Evolutionary conservation across 2,329 filamentous ascomycete species (phyloP).

Genomic region (Plectosphaerella cucumerina): DNA sequence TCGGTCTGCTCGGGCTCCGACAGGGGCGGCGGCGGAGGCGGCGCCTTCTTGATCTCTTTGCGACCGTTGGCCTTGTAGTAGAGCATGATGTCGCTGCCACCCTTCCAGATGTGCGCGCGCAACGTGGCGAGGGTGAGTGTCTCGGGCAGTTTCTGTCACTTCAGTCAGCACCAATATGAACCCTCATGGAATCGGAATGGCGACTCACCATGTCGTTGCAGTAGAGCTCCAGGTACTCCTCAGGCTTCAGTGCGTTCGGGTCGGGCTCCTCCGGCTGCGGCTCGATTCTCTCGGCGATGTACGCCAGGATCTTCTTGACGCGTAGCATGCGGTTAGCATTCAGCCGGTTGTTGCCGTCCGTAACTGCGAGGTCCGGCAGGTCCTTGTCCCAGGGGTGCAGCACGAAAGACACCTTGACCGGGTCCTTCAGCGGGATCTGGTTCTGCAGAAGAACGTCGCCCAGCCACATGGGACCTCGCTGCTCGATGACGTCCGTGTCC

Average conservation of each 20-base stretch:
- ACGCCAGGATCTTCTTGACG: constrained; percentile 89
- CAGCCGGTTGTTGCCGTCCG: constrained; percentile 81
- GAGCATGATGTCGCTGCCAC: constrained; percentile 85
- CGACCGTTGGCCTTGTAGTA: constrained; percentile 91
- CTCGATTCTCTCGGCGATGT: constrained; percentile 90
- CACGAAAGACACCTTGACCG: constrained; percentile 92
- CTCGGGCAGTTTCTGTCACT: constrained; percentile 58
- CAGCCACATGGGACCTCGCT: constrained; percentile 85
- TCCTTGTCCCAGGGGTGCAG: constrained; percentile 75
- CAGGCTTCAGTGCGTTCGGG: constrained; percentile 63
- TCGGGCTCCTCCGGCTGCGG: constrained; percentile 56
- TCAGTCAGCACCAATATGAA: background rate
- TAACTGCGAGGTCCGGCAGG: constrained; percentile 68
- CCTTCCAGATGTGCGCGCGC: constrained; percentile 89
- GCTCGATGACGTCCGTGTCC: constrained; percentile 80
- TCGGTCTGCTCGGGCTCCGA: constrained; percentile 5
- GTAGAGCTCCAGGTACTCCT: constrained; percentile 92
- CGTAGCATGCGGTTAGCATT: constrained; percentile 97
- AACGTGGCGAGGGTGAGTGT: constrained; percentile 94
- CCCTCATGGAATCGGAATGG: background rate
- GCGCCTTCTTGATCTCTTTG: constrained; percentile 50
- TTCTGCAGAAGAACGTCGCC: constrained; percentile 85
- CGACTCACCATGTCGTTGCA: constrained; percentile 81
- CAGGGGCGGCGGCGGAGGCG: constrained; percentile 10
- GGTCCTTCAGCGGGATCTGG: constrained; percentile 78